phyloP scores from a whole-genome alignment of 2,329 filamentous ascomycete species.

The Didymella segeticola region DNA sequence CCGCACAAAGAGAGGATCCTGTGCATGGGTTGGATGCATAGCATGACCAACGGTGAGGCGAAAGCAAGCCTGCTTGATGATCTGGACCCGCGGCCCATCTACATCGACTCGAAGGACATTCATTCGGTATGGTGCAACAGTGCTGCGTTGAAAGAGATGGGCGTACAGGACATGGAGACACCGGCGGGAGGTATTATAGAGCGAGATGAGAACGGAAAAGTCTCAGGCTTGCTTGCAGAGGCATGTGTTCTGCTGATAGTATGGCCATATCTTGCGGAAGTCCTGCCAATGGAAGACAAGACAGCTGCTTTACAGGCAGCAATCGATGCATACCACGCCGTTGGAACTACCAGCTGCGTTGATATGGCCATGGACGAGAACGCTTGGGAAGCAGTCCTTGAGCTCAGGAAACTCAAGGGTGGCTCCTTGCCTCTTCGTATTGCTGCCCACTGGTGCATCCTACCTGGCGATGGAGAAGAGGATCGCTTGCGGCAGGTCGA shows the following conservation, averaged over 20 bases:
- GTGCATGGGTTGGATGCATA: constrained; percentile 64
- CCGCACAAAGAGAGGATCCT: constrained; percentile 58
- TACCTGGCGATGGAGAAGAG: constrained; percentile 54
- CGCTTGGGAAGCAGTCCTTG: constrained; percentile 59
- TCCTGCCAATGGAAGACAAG: constrained; percentile 58
- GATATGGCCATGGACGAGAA: constrained; percentile 68
- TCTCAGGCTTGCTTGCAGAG: constrained; percentile 61
- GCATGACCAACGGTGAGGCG: constrained; percentile 60
- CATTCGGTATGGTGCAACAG: constrained; percentile 65
- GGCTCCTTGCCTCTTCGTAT: constrained; percentile 55
- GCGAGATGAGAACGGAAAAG: constrained; percentile 56
- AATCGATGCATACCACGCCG: constrained; percentile 57
- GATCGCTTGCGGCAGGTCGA: constrained; percentile 60
- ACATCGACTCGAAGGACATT: constrained; percentile 64
- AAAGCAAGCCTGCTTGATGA: constrained; percentile 60
- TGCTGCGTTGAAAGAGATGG: constrained; percentile 59
- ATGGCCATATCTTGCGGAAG: constrained; percentile 61
- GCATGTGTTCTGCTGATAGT: constrained; percentile 61
- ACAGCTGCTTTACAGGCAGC: constrained; percentile 55
- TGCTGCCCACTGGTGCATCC: constrained; percentile 64
- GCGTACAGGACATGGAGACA: constrained; percentile 54
- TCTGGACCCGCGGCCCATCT: constrained; percentile 59
- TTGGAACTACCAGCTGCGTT: constrained; percentile 62
- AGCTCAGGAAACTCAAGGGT: constrained; percentile 44
- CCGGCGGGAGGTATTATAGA: constrained; percentile 62